phyloP scores from a whole-genome alignment of 768 basidiomycete species.

The Mycena kentingensis region DNA sequence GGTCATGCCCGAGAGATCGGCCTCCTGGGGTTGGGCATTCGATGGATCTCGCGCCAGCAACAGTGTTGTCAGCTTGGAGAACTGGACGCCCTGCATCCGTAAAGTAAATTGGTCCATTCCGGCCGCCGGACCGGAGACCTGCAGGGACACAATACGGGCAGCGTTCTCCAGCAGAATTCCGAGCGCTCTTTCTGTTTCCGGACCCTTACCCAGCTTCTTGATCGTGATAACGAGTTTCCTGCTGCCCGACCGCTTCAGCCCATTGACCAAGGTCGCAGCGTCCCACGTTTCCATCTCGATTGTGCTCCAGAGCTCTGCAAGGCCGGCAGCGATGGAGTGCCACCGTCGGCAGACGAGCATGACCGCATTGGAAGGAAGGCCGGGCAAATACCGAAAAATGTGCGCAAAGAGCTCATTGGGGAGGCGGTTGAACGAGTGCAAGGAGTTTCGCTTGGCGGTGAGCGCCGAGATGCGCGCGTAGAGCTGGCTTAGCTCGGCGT shows the following conservation, averaged over 20 bases:
- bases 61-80: no score
- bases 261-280: neutral
- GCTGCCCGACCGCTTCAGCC: neutral
- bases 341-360: neutral
- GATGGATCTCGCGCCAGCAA: no score
- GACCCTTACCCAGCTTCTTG: no score
- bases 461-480: neutral
- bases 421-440: neutral
- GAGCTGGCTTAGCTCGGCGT: neutral
- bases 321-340: neutral
- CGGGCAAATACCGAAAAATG: neutral
- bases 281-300: neutral
- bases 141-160: no score
- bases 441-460: neutral
- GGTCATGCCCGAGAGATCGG: no score
- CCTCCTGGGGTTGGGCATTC: no score
- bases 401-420: neutral
- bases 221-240: no score
- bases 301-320: neutral
- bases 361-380: neutral
- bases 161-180: no score
- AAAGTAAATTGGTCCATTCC: no score
- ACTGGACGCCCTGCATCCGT: no score
- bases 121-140: no score
- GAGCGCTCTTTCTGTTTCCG: no score